Evolutionary conservation across 768 basidiomycete genomes (phyloP), one percentile per base, ranked within the genome.

Genomic region (Lactifluus pinguis): DNA sequence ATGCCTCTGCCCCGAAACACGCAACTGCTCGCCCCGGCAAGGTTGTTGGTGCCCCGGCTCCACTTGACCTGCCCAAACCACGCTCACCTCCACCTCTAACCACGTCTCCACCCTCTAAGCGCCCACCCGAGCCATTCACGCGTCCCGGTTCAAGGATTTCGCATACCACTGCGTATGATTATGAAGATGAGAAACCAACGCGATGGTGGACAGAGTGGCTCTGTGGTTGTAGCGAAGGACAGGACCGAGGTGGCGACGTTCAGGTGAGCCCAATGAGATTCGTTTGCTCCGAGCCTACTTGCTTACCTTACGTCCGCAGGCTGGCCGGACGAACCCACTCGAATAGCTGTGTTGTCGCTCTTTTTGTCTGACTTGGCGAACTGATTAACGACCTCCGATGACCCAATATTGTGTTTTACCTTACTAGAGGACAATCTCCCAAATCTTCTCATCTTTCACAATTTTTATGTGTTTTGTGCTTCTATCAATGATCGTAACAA

Each of bases 171-270:
- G 50, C 13, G 19, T 60, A 62, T 19, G 66, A 71, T n/a, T 68
- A 70, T 6, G 73, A 74, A 9, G 73, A 71, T 41, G 68, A 64
- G 30, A 73, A 72, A 47, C 74, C 77, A 53, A 75, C 77, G 4
- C 74, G 80, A 62, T 91, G 89, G 89, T 91, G 89, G 89, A 88
- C 89, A 69, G 89, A 91, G 36, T 89, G 88, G 87, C 70, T 91
- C 62, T 91, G 89, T 70, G 89, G 89, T 13, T 89, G 87, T 65
- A 76, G 83, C 17, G 88, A 89, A 69, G 84, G 85, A n/a, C 74
- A 81, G 3, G 84, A 87, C 70, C 77, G 87, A 15, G 86, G 83
- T 48, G 87, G 86, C 6, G 84, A 89, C 55, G 71, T 79, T 63
- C 89, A 91, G 80, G 88, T 85, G 68, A 45, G 77, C 70, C 30